These are phyloP conservation scores for Fusarium pseudocircinatum DNA, from an alignment of 2,329 filamentous ascomycete genomes.

Conservation along the genomic window DNA sequence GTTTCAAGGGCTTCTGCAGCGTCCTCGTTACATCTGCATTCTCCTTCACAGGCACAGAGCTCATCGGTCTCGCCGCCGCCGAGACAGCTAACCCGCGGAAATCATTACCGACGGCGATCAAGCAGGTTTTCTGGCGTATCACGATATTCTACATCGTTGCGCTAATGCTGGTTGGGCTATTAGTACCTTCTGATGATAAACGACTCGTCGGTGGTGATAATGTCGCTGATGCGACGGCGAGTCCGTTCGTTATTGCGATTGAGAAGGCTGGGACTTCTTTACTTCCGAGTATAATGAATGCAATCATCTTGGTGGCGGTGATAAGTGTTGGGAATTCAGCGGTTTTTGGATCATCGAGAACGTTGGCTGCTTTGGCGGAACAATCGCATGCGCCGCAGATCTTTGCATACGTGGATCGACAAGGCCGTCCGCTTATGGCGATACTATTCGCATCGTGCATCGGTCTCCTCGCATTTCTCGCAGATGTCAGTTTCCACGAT, in stretches of 20 bases:
- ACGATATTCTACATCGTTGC: conserved; percentile 91
- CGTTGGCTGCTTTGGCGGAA: conserved; percentile 87
- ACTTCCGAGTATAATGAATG: conserved; percentile 90
- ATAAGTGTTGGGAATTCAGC: conserved; percentile 91
- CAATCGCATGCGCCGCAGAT: conserved; percentile 83
- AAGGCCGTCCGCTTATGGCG: conserved; percentile 81
- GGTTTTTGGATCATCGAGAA: conserved; percentile 90
- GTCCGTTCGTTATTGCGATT: conserved; percentile 94
- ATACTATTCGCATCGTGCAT: conserved; percentile 74
- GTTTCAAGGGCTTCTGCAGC: conserved; percentile 82
- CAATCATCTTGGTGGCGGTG: conserved; percentile 91
- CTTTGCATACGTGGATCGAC: conserved; percentile 82
- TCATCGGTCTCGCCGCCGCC: conserved; percentile 79
- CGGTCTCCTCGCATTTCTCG: conserved; percentile 82
- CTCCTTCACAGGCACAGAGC: conserved; percentile 78
- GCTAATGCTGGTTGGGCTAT: conserved; percentile 79
- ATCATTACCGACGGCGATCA: conserved; percentile 85
- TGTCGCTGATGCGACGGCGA: conserved; percentile 74
- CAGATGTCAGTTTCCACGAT: conserved; percentile 67
- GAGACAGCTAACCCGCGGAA: conserved; percentile 82
- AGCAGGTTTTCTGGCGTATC: conserved; percentile 96
- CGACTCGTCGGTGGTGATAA: conserved; percentile 67
- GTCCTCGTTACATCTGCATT: conserved; percentile 82
- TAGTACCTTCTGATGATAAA: conserved; percentile 78
- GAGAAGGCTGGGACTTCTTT: conserved; percentile 81